Percentiles rank a stretch among this genome's conserved stretches.
phyloP scores from a whole-genome alignment of 768 basidiomycete genomes.

The Coprinellus micaceus region DNA sequence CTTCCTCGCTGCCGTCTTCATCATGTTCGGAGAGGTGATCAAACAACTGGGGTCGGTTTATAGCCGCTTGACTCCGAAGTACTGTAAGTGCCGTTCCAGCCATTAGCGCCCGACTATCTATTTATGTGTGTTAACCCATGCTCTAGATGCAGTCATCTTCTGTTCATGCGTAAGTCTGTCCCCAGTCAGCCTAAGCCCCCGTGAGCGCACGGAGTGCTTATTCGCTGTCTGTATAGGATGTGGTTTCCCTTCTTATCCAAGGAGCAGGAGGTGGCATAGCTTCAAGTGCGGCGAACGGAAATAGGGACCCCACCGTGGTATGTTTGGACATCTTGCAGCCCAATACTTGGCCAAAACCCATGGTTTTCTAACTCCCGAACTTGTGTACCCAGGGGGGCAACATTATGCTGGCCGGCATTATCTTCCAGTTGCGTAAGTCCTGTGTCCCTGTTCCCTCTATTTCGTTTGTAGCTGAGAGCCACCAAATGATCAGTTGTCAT shows the following conservation, averaged over 20 bases:
- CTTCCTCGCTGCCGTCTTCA: constrained; percentile 53
- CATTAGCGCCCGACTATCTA: background rate
- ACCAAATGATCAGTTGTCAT: constrained; percentile 38
- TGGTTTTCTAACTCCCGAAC: too few species aligned
- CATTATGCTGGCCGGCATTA: constrained; percentile 46
- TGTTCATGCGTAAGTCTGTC: constrained; percentile 28
- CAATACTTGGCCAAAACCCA: too few species aligned
- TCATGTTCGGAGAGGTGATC: constrained; percentile 49
- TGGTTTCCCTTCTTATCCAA: constrained; percentile 60
- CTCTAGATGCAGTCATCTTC: constrained; percentile 38
- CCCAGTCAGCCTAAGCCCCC: background rate
- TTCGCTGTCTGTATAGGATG: constrained; percentile 44
- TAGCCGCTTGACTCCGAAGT: constrained; percentile 43
- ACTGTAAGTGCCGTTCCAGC: constrained; percentile 28
- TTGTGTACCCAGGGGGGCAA: constrained; percentile 20
- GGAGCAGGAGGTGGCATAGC: constrained; percentile 25
- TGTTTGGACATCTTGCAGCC: background rate
- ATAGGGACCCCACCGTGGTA: background rate
- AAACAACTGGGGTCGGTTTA: constrained; percentile 40
- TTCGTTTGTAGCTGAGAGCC: too few species aligned
- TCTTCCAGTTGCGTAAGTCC: constrained; percentile 36
- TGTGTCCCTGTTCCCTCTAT: too few species aligned
- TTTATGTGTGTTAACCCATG: background rate
- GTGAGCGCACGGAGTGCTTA: too few species aligned
- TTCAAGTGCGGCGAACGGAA: background rate